phyloP scores from a whole-genome alignment of 208 protist species.

The Vickermania spadyakhi region DNA sequence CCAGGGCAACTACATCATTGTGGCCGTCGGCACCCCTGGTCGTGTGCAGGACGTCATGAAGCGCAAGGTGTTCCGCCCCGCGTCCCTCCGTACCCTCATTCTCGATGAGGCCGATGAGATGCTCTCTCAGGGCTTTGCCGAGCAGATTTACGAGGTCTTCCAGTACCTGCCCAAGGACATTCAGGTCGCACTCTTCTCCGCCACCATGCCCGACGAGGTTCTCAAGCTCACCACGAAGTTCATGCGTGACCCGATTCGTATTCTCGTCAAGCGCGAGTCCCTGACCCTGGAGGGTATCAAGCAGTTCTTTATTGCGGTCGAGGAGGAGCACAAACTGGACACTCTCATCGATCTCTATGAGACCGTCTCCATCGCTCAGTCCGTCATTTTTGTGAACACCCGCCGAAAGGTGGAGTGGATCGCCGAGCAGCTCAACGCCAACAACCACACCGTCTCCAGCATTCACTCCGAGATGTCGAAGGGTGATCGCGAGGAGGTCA shows the following conservation, averaged over 20 bases:
- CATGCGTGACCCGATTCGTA: constrained; percentile 98
- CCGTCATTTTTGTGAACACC: constrained; percentile 99
- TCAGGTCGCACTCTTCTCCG: constrained; percentile 98
- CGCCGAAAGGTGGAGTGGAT: constrained; percentile 96
- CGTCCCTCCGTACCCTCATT: constrained; percentile 93
- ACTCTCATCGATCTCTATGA: constrained; percentile 95
- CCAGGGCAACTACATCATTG: constrained; percentile 75
- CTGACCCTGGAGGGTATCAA: constrained; percentile 99
- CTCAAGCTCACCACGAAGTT: constrained; percentile 98
- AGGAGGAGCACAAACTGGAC: constrained; percentile 98
- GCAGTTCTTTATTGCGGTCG: constrained; percentile 98
- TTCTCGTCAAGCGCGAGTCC: constrained; percentile 99
- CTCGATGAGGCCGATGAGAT: constrained; percentile 99
- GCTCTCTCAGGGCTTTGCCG: constrained; percentile 95
- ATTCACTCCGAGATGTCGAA: constrained; percentile 99
- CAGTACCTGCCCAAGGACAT: constrained; percentile 92
- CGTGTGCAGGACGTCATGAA: constrained; percentile 97
- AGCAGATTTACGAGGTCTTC: constrained; percentile 99
- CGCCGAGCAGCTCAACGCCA: constrained; percentile 86
- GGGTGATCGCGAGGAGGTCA: constrained; percentile 97
- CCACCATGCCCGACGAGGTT: constrained; percentile 98
- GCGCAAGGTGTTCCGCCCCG: constrained; percentile 75
- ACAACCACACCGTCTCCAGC: constrained; percentile 91
- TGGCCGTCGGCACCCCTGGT: constrained; percentile 97
- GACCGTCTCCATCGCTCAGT: constrained; percentile 89